Evolutionary conservation across 768 basidiomycete genomes (phyloP).

Genomic region (Boletus vinaceobasis): DNA sequence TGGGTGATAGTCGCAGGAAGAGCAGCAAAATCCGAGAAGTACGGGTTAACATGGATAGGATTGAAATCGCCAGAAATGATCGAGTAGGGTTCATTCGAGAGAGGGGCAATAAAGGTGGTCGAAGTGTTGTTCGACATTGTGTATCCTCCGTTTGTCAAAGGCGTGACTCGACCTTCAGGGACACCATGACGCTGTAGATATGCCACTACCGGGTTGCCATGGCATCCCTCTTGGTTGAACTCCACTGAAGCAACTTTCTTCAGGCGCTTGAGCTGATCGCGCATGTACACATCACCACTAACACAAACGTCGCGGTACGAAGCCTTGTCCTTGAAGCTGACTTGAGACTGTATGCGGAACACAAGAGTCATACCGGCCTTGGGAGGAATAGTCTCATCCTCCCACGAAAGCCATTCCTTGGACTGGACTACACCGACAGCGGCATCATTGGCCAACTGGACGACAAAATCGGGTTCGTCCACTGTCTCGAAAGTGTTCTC

Average conservation of each 20-base stretch:
- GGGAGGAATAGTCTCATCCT: conserved; percentile 74
- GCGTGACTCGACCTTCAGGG: conserved; percentile 69
- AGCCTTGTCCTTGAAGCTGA: conserved; percentile 88
- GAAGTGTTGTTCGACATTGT: conserved; percentile 63
- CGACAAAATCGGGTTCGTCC: conserved; percentile 85
- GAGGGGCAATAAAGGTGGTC: conserved; percentile 74
- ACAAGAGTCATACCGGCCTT: conserved; percentile 78
- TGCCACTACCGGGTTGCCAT: conserved; percentile 90
- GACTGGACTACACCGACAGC: conserved; percentile 87
- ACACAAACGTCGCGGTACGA: conserved; percentile 80
- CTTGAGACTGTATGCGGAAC: conserved; percentile 85
- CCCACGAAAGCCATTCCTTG: conserved; percentile 99
- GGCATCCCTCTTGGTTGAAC: conserved; percentile 81
- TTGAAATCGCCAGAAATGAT: conserved; percentile 97
- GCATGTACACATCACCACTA: conserved; percentile 80
- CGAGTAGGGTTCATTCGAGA: conserved; percentile 95
- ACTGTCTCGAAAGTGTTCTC: conserved; percentile 94
- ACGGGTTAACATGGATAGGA: conserved; percentile 97
- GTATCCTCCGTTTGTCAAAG: conserved; percentile 86
- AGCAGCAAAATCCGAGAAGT: conserved; percentile 91
- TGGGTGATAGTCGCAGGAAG: conserved; percentile 97
- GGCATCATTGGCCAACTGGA: conserved; percentile 71
- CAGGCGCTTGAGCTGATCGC: conserved; percentile 83
- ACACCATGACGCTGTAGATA: conserved; percentile 91
- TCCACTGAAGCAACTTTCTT: conserved; percentile 87